Conservation (phyloP, 768 basidiomycete genomes). For the Cubamyces sp. region DNA sequence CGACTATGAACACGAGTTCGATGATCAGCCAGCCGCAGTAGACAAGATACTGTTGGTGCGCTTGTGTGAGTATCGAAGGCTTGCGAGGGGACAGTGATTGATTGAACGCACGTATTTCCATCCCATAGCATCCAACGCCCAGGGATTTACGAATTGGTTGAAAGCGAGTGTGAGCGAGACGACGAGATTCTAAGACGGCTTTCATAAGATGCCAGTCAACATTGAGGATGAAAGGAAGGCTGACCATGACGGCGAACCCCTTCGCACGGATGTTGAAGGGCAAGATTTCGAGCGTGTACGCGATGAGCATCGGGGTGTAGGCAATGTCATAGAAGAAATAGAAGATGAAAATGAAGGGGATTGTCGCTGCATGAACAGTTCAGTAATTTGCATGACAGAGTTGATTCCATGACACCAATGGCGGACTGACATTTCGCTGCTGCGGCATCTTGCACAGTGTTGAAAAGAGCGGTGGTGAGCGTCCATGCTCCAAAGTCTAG, state of each 20-base stretch:
- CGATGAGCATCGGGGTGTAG: conserved; percentile 72
- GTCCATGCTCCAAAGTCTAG: conserved; percentile 64
- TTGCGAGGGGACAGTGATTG: conserved; percentile 17
- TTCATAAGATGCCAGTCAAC: not conserved
- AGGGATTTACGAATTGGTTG: conserved; percentile 81
- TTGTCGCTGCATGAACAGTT: conserved; percentile 46
- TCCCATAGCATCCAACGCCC: conserved; percentile 57
- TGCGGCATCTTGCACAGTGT: conserved; percentile 32
- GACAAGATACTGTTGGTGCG: conserved; percentile 49
- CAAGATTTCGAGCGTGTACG: conserved; percentile 75
- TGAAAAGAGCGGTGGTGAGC: conserved; percentile 45
- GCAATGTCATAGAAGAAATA: conserved; percentile 66
- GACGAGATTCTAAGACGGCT: conserved; percentile 52
- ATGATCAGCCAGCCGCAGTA: conserved; percentile 68
- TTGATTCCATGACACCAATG: not conserved
- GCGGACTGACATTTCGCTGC: conserved; percentile 39
- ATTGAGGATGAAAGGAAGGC: conserved; percentile 24
- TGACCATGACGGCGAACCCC: conserved; percentile 76
- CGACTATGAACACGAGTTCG: conserved; percentile 60
- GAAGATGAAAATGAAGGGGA: conserved; percentile 67
- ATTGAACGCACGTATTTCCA: conserved; percentile 44
- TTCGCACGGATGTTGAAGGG: conserved; percentile 81
- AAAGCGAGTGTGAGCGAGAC: conserved; percentile 72
- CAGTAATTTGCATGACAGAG: not conserved
- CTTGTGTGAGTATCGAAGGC: not conserved